These are phyloP conservation scores for Spinacia oleracea DNA, from an alignment of 179 eudicot species.

Conservation along the genomic window DNA sequence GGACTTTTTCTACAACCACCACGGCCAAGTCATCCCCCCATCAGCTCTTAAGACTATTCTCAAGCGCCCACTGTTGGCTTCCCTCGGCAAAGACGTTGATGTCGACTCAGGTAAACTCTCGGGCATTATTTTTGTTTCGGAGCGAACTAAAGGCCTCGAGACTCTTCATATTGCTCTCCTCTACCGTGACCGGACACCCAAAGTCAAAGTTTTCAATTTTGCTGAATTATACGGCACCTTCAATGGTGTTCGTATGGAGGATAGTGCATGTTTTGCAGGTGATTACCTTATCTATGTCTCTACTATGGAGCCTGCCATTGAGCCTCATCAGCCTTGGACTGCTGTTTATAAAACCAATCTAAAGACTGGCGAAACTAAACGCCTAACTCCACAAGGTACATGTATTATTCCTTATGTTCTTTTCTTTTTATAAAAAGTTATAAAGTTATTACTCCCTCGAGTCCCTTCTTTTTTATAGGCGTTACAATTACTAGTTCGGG, in stretches of 20 bases:
- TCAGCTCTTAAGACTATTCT: conserved; percentile 20
- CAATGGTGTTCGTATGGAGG: conserved; percentile 20
- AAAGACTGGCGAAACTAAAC: neutral
- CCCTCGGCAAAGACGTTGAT: neutral
- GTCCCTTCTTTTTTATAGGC: too few species aligned
- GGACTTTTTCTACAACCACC: conserved; percentile 20
- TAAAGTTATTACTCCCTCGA: too few species aligned
- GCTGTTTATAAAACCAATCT: conserved; percentile 22
- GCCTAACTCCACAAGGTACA: conserved; percentile 19
- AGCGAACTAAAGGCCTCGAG: conserved; percentile 14
- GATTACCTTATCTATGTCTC: conserved; percentile 22
- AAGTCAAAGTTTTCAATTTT: conserved; percentile 14
- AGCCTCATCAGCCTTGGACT: conserved; percentile 30
- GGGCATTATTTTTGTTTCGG: conserved; percentile 23
- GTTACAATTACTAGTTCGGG: too few species aligned
- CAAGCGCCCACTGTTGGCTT: neutral
- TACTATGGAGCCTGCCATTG: neutral
- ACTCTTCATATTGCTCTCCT: conserved; percentile 16
- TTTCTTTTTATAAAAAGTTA: too few species aligned
- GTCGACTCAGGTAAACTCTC: conserved; percentile 9
- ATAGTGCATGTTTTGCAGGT: conserved; percentile 19
- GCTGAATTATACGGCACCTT: conserved; percentile 15
- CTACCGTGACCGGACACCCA: neutral
- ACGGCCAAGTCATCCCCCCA: conserved; percentile 20
- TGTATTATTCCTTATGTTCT: too few species aligned